These are phyloP conservation scores for Hemisphaericaspora nanyangensis DNA, from an alignment of 805 yeast genomes.

Conservation along the genomic window DNA sequence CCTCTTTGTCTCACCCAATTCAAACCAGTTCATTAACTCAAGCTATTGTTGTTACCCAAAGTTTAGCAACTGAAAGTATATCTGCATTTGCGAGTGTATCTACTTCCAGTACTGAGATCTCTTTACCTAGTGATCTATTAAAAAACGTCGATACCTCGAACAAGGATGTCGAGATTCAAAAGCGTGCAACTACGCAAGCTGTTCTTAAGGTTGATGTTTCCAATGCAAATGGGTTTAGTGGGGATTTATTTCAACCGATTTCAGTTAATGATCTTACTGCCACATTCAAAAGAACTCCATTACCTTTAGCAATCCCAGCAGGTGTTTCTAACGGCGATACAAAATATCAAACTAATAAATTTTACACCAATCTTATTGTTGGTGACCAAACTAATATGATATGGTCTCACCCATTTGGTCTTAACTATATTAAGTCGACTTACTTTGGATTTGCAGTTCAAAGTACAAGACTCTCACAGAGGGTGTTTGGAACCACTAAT, in stretches of 20 bases:
- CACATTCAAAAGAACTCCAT: slow-evolving; percentile 42
- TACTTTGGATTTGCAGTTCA: slow-evolving; percentile 61
- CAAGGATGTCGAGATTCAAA: background rate
- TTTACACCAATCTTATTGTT: slow-evolving; percentile 57
- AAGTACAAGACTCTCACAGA: slow-evolving; percentile 45
- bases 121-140: background rate
- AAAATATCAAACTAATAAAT: slow-evolving; percentile 69
- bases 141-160: no score
- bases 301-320: slow-evolving; percentile 42
- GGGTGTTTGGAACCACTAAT: slow-evolving; percentile 48
- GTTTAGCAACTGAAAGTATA: background rate
- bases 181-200: slow-evolving; percentile 3
- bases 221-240: slow-evolving; percentile 11
- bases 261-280: slow-evolving; percentile 26
- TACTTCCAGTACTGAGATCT: background rate
- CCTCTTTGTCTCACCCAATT: slow-evolving; percentile 1
- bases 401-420: slow-evolving; percentile 64
- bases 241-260: slow-evolving; percentile 47
- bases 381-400: slow-evolving; percentile 51
- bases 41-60: slow-evolving; percentile 2
- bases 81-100: background rate
- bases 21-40: slow-evolving; percentile 1
- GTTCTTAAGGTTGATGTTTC: slow-evolving; percentile 3
- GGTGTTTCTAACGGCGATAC: slow-evolving; percentile 44
- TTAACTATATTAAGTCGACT: slow-evolving; percentile 42